Base-by-base conservation (phyloP, 345 rosid species). In the Murraya paniculata region DNA sequence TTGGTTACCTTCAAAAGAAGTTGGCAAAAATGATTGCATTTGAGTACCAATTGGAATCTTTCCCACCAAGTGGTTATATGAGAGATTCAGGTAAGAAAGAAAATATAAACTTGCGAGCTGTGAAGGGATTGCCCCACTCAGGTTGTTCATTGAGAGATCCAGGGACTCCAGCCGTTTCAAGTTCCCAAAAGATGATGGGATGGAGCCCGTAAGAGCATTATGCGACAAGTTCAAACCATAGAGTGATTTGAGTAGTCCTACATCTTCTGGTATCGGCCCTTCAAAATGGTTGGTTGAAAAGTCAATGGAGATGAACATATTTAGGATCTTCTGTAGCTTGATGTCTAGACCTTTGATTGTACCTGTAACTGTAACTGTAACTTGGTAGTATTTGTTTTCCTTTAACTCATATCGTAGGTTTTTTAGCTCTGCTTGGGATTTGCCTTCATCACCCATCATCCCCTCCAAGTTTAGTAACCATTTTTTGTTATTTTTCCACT, bases 291-390 rank as follows among this genome's bases (percentile, higher is more conserved):
- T 85, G 70, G 69, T 11, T 22, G 88, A 76, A 5, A 85, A n/a
- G 33, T 85, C 91, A 10, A 88, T 77, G 27, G 84, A 78, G 6
- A 88, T 85, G 73, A 87, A 88, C 3, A 84, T 0, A 3, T 83
- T 82, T 38, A 85, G 85, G 77, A 89, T 87, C 79, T 91, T 91
- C 41, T 27, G 39, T 0, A 87, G 60, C 78, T 86, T 81, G 80
- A 89, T 4, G 28, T 77, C 30, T 24, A 81, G 67, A 27, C 91
- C 91, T 78, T 88, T 91, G 80, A 36, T 2, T 28, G 87, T 89
- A 7, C n/a, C n/a, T n/a, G n/a, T 38, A 38, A 91, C 83, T 1
- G 84, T 83, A 50, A 89, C 50, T 1, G 78, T 28, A 62, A 85
- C 92, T 68, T 71, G 85, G 76, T 86, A 87, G 59, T 81, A 86